phyloP scores from a whole-genome alignment of 1,284 basidiomycete genomes.

The Microbotryum silenes-acaulis region DNA sequence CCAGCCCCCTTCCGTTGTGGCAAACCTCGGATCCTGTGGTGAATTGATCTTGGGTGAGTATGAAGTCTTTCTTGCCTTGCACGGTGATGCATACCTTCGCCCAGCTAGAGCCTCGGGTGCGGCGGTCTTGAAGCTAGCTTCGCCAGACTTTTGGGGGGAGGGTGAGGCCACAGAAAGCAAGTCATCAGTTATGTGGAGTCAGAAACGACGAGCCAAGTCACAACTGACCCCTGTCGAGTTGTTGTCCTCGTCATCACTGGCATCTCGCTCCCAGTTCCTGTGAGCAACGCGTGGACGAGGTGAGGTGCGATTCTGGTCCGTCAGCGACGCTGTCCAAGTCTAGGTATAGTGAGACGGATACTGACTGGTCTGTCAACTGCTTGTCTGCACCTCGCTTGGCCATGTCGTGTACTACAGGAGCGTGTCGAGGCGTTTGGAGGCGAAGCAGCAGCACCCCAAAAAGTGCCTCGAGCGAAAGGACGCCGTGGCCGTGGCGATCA shows the following conservation, averaged over 20 bases:
- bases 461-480: no score
- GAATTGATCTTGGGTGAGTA: neutral
- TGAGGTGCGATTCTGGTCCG: neutral
- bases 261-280: conserved; percentile 28
- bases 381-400: conserved; percentile 33
- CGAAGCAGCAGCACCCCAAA: no score
- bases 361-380: conserved; percentile 30
- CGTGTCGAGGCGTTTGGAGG: no score
- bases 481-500: no score
- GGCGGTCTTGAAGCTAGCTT: no score
- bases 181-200: conserved; percentile 3
- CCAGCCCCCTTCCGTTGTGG: conserved; percentile 35
- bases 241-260: conserved; percentile 20
- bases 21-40: conserved; percentile 42
- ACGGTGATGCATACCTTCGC: neutral
- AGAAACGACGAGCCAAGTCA: neutral
- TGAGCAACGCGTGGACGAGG: neutral
- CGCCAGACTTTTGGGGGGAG: neutral
- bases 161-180: neutral
- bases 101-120: no score
- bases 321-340: neutral
- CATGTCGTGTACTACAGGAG: conserved; percentile 5
- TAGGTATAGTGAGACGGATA: neutral
- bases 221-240: neutral
- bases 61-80: neutral